Base-by-base conservation (phyloP, 2,329 filamentous ascomycete genomes). In the Botrytis hyacinthi region DNA sequence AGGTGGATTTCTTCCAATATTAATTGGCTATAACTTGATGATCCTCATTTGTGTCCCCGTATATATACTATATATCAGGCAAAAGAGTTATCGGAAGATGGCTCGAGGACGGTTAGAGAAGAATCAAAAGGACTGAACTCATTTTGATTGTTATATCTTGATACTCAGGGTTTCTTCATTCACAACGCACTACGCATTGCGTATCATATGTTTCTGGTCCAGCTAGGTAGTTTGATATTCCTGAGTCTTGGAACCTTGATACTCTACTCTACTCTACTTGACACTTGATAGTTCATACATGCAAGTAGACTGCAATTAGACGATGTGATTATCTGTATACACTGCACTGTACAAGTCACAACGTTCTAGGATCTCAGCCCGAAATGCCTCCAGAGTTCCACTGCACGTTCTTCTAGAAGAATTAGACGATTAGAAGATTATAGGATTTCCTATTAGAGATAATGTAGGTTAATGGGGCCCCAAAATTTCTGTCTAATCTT, bases 361-460 rank as follows among this genome's bases (percentile, higher is more conserved):
- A 61, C 59, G 14, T 42, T 57, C 48, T 68, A 57, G 26, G 48
- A 68, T 42, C 37, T 29, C 37, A 35, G 22, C n/a, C 32, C 44
- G 18, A 62, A 6, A 68, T 54, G 35, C 65, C 40, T 57, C 16
- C 35, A 68, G 26, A 57, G 35, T 68, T 57, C 46, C 46, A 57
- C 57, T 68, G 48, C 22, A 40, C 22, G 62, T 65, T 26, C 62
- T 72, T 72, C 62, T 72, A 72, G 70, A 72, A 72, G 70, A 57
- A 32, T 60, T 57, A 32, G 44, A 63, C 46, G 46, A 51, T 29
- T 54, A 4, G 51, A 54, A 29, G 51, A 54, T 16, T n/a, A 29
- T 8, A 57, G 42, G 32, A 71, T 57, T 71, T 32, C 44, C 42
- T 32, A n/a, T 20, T 32, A 10, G 32, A 9, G 22, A 61, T 70